phyloP scores from a whole-genome alignment of 2,329 filamentous ascomycete genomes.

The Alternaria conjuncta region DNA sequence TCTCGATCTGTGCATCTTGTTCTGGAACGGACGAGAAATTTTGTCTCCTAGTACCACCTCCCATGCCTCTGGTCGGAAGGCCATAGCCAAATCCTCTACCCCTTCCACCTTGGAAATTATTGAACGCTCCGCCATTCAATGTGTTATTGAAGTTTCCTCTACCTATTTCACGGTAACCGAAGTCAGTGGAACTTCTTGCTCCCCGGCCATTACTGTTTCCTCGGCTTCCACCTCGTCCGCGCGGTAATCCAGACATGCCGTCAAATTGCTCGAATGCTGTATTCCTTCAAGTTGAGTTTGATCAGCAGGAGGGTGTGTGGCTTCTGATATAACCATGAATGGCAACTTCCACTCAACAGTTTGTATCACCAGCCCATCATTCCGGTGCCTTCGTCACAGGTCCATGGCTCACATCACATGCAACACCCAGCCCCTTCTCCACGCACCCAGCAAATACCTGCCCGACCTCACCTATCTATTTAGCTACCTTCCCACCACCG shows the following conservation, averaged over 20 bases:
- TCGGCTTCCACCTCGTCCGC: not conserved
- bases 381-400: not conserved
- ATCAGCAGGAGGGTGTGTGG: not conserved
- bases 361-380: fast-evolving
- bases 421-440: not conserved
- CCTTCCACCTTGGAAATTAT: not conserved
- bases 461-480: not conserved
- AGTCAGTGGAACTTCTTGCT: not conserved
- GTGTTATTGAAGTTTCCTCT: not conserved
- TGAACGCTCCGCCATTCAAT: not conserved
- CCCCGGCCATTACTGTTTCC: not conserved
- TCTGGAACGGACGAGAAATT: not conserved
- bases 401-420: not conserved
- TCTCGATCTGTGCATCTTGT: not conserved
- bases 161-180: not conserved
- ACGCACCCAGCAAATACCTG: not conserved
- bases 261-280: too few species aligned
- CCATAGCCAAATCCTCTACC: not conserved
- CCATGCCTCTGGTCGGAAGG: not conserved
- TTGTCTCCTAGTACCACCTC: not conserved
- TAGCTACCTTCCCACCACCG: too few species aligned
- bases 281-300: not conserved
- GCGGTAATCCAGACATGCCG: not conserved
- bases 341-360: not conserved
- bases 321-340: fast-evolving